Percentiles rank a stretch among this genome's conserved stretches.
phyloP scores from a whole-genome alignment of 495 filamentous ascomycete genomes.

The Penicillium egyptiacum region DNA sequence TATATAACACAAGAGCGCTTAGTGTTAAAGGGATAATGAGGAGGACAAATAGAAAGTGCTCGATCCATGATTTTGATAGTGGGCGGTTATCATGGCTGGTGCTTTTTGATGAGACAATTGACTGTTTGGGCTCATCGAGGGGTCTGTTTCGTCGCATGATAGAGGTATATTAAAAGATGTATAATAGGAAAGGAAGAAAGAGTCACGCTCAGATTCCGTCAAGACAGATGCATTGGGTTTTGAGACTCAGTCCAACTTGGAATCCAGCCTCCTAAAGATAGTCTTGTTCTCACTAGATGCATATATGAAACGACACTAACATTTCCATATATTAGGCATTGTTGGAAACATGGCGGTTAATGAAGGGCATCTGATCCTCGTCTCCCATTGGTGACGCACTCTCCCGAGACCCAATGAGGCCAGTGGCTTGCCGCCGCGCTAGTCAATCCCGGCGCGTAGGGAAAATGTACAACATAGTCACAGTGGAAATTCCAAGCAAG shows the following conservation, averaged over 20 bases:
- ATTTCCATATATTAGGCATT: not conserved
- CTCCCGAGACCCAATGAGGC: not conserved
- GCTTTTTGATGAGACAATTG: not conserved
- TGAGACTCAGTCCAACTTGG: not conserved
- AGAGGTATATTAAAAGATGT: not conserved
- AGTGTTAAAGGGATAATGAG: slow-evolving; percentile 1
- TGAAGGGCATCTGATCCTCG: not conserved
- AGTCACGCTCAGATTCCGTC: not conserved
- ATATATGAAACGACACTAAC: not conserved
- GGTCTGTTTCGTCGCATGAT: not conserved
- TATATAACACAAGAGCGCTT: slow-evolving; percentile 12
- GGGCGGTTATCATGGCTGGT: not conserved
- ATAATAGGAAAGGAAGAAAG: not conserved
- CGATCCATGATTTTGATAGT: not conserved
- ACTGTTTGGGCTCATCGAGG: not conserved
- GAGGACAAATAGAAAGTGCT: slow-evolving; percentile 2
- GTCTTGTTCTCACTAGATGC: not conserved
- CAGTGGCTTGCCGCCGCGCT: not conserved
- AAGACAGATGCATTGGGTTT: not conserved
- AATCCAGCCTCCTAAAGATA: not conserved
- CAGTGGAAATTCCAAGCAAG: not conserved
- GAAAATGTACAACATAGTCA: no score
- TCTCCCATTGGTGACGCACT: not conserved
- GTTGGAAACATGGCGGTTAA: not conserved
- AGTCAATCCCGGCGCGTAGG: slow-evolving; percentile 1